Base-by-base conservation (phyloP, 192 early-diverging fungal genomes). In the Chytriomyces sp. region DNA sequence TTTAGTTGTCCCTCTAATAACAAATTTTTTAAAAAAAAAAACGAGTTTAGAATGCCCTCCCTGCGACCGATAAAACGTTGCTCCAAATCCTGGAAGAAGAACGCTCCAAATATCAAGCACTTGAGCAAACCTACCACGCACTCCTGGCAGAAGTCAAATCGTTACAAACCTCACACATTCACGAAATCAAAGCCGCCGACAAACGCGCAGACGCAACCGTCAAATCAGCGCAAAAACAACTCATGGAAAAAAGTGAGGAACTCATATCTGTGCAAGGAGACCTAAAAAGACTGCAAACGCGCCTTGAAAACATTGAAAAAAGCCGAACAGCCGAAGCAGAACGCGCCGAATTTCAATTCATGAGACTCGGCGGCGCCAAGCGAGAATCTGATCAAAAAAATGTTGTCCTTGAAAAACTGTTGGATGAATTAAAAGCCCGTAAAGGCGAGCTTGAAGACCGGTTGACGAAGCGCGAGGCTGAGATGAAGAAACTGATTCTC, bases 121-220 rank as follows among this genome's bases (percentile, higher is more conserved):
- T 89, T 0, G 87, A 89, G 57, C 63, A 77, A 57, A 81, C 82
- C 6, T 89, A 89, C 66, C 82, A 85, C 65, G 83, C 86, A 61
- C 72, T 87, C 6, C 68, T 87, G 45, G 53, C 64, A 23, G 82
- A 89, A 69, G 84, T 86, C n/a, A 85, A 89, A 65, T 43, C 79
- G 9, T 77, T 89, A 13, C 85, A 86, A 77, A 77, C 45, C 13
- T 83, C 76, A 23, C 87, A 89, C 74, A 77, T 78, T 5, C 77
- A 81, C 53, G 87, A 89, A 62, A 81, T 89, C 24, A 57, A 74
- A 62, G 78, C 81, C 53, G 66, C 77, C 0, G 84, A 86, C 66
- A 72, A 78, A 44, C 69, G 78, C 43, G 64, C 75, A 23, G 82
- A 79, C 6, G 46, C 70, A 50, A 28, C 67, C 71, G 18, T 82